Conservation (phyloP, 73 alveolate genomes). For the Tetrahymena borealis region DNA sequence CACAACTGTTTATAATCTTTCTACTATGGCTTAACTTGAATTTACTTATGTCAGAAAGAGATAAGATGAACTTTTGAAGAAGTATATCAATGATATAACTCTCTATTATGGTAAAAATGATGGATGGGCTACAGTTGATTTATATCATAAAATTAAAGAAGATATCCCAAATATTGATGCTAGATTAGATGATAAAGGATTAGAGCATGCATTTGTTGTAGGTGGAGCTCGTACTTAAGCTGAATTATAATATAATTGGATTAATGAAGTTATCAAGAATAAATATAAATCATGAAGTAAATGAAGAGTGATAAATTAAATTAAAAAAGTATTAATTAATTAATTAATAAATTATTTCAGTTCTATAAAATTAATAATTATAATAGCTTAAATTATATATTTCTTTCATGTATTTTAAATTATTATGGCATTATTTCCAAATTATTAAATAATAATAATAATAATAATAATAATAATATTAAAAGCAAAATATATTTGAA, state of each 20-base stretch:
- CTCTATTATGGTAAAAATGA: not conserved
- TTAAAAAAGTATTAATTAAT: too few relatives aligned
- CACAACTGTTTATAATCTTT: not conserved
- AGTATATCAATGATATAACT: not conserved
- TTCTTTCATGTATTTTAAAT: too few relatives aligned
- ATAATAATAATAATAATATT: too few relatives aligned
- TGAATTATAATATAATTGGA: not conserved
- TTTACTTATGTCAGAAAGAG: not conserved
- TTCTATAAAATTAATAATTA: too few relatives aligned
- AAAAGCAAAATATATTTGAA: too few relatives aligned
- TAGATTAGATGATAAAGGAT: not conserved
- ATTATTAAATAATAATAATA: too few relatives aligned
- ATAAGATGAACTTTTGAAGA: not conserved
- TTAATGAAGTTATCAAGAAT: not conserved
- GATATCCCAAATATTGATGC: not conserved
- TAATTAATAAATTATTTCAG: too few relatives aligned
- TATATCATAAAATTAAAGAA: not conserved
- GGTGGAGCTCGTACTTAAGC: conserved; percentile 2
- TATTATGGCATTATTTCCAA: too few relatives aligned
- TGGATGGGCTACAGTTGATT: not conserved
- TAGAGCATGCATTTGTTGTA: not conserved
- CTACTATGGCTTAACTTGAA: not conserved
- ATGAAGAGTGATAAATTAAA: too few relatives aligned
- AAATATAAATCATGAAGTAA: not conserved
- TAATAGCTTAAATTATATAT: too few relatives aligned